These are phyloP conservation scores for Berberis thunbergii DNA, from an alignment of 164 flowering plant genomes.

Conservation along the genomic window DNA sequence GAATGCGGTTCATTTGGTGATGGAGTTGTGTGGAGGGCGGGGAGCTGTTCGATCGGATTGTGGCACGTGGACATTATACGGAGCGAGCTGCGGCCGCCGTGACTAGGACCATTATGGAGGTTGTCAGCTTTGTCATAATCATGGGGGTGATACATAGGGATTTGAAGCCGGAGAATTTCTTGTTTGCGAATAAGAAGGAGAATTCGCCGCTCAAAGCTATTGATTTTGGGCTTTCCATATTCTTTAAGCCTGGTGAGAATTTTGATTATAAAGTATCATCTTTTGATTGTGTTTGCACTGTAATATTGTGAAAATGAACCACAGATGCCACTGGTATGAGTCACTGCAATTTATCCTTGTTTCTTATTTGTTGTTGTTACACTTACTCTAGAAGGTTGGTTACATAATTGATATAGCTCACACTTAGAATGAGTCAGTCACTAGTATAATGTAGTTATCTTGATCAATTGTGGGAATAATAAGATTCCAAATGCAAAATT, in stretches of 20 bases:
- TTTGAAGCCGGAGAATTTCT: conserved; percentile 89
- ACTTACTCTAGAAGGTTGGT: too few relatives aligned
- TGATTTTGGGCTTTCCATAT: conserved; percentile 92
- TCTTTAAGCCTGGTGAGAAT: conserved; percentile 82
- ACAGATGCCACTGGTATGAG: too few relatives aligned
- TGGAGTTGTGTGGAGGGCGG: conserved; percentile 87
- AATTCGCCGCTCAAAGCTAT: conserved; percentile 90
- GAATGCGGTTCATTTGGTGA: conserved; percentile 77
- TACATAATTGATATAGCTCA: too few relatives aligned
- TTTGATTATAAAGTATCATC: neutral
- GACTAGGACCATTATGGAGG: conserved; percentile 60
- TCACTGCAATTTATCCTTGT: too few relatives aligned
- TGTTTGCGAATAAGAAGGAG: conserved; percentile 92
- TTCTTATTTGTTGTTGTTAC: too few relatives aligned
- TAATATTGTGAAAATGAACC: too few relatives aligned
- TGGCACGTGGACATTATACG: conserved; percentile 70
- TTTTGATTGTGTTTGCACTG: too few relatives aligned
- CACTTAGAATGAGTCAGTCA: too few relatives aligned
- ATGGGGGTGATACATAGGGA: conserved; percentile 91
- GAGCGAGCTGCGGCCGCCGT: conserved; percentile 74
- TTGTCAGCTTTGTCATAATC: conserved; percentile 75
- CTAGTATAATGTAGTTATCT: too few relatives aligned
- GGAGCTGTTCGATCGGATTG: conserved; percentile 73
- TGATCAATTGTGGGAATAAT: too few relatives aligned
- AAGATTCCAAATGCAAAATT: too few relatives aligned